phyloP scores from a whole-genome alignment of 345 rosid genomes.

The Arabidopsis suecica region DNA sequence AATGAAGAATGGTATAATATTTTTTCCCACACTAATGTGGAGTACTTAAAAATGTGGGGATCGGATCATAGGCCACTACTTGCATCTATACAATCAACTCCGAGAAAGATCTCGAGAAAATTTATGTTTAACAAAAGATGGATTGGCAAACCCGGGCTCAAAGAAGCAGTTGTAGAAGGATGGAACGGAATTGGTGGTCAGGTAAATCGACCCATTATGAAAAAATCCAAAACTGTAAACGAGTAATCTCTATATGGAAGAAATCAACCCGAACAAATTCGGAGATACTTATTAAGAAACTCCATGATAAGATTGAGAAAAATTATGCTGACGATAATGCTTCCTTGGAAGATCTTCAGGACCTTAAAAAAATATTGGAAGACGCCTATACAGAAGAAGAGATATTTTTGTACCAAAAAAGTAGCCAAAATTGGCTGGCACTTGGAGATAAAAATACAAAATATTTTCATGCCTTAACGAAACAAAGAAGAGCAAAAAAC shows the following conservation, averaged over 20 bases:
- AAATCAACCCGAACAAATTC: neutral
- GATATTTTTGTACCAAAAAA: neutral
- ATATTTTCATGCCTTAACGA: neutral
- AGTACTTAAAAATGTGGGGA: neutral
- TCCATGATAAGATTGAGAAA: neutral
- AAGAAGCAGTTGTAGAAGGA: neutral
- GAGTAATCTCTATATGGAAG: neutral
- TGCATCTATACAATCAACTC: neutral
- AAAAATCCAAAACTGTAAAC: neutral
- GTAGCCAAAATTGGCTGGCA: neutral
- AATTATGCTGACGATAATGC: neutral
- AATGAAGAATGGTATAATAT: neutral
- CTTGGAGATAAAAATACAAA: neutral
- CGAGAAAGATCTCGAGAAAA: neutral
- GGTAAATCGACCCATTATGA: fast-evolving
- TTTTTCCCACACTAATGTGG: neutral
- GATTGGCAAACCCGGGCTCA: fast-evolving
- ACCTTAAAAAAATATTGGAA: no score
- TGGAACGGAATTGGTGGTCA: neutral
- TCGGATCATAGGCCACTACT: neutral
- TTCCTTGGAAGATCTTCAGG: no score
- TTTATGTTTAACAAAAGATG: neutral
- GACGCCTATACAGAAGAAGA: neutral
- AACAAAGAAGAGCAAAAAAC: neutral
- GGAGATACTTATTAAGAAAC: neutral